phyloP scores from a whole-genome alignment of 495 filamentous ascomycete species.

The Sporormia fimetaria region DNA sequence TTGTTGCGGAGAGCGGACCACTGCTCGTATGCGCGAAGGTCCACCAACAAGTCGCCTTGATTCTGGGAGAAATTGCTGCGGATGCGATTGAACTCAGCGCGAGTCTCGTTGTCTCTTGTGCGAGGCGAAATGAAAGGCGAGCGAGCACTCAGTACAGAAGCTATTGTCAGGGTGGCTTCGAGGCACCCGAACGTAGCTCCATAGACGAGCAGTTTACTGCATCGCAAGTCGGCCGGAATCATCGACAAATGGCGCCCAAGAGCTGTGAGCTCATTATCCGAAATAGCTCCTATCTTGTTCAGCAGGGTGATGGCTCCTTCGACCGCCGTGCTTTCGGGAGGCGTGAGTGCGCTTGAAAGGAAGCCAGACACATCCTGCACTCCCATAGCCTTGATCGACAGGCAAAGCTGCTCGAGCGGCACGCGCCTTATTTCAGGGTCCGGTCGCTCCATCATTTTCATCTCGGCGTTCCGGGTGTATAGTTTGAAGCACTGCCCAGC shows the following conservation, averaged over 20 bases:
- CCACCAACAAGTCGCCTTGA: conserved; percentile 80
- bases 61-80: conserved; percentile 58
- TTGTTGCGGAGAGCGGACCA: conserved; percentile 55
- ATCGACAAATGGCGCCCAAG: conserved; percentile 82
- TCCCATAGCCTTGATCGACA: conserved; percentile 91
- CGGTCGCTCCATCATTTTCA: conserved; percentile 77
- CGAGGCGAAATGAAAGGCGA: conserved; percentile 71
- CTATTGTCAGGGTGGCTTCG: conserved; percentile 77
- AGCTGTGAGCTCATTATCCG: conserved; percentile 73
- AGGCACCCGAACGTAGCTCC: conserved; percentile 88
- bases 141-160: conserved; percentile 73
- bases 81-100: conserved; percentile 72
- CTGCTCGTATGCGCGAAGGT: conserved; percentile 69
- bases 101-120: conserved; percentile 45
- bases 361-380: conserved; percentile 68
- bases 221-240: conserved; percentile 89
- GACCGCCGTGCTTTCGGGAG: conserved; percentile 72
- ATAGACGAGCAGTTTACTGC: conserved; percentile 90
- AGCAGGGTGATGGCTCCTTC: conserved; percentile 71
- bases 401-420: conserved; percentile 84
- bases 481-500: conserved; percentile 92
- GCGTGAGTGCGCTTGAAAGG: conserved; percentile 75
- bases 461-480: conserved; percentile 74
- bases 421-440: conserved; percentile 90
- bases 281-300: conserved; percentile 74